phyloP scores from a whole-genome alignment of 306 rosid genomes.

The Elaeagnus macrophylla region DNA sequence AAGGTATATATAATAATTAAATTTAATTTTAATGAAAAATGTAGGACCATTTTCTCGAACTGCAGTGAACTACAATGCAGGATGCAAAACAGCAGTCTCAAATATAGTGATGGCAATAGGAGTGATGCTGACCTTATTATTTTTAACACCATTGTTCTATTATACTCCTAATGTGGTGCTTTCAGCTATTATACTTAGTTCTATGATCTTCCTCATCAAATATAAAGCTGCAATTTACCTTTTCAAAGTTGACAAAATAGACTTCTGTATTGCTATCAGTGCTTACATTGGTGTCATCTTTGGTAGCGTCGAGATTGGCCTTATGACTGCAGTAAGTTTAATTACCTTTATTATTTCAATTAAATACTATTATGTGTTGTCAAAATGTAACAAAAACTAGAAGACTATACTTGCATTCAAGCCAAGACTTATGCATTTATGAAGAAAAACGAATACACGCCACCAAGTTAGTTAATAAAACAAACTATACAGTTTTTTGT shows the following conservation, averaged over 20 bases:
- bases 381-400: too few species aligned
- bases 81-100: slow-evolving; percentile 54
- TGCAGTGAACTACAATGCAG: slow-evolving; percentile 82
- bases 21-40: not conserved
- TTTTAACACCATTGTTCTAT: slow-evolving; percentile 71
- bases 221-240: slow-evolving; percentile 35
- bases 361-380: too few species aligned
- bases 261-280: slow-evolving; percentile 56
- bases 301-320: slow-evolving; percentile 56
- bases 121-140: slow-evolving; percentile 45
- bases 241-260: slow-evolving; percentile 70
- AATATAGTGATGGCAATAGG: slow-evolving; percentile 44
- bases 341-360: too few species aligned
- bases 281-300: slow-evolving; percentile 56
- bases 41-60: slow-evolving; percentile 92
- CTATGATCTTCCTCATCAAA: slow-evolving; percentile 68
- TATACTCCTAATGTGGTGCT: slow-evolving; percentile 78
- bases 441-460: too few species aligned
- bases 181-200: slow-evolving; percentile 62
- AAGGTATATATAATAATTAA: not conserved
- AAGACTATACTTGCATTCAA: too few species aligned
- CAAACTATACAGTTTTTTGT: too few species aligned
- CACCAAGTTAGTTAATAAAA: too few species aligned
- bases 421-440: too few species aligned
- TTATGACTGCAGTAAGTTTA: slow-evolving; percentile 60